Base-by-base conservation (phyloP, 495 filamentous ascomycete species). In the Penicillium riverlandense region DNA sequence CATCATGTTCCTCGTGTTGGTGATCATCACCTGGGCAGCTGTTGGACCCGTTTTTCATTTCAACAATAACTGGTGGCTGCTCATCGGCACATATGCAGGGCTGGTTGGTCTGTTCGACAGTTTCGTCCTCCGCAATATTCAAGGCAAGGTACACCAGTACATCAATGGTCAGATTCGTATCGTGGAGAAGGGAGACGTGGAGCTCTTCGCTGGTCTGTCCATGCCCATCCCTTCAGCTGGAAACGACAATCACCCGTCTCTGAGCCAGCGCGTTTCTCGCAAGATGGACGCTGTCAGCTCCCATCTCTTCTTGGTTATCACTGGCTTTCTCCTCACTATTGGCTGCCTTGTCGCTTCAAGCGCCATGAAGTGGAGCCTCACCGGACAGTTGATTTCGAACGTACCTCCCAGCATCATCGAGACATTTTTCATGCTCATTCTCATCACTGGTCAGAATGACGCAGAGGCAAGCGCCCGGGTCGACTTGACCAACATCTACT, bases 21-120 rank as follows among this genome's bases (percentile, higher is more conserved):
- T 66, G 3, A 46, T 58, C 29, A 46, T 58, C 34, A 44, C 52
- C 16, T 70, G 66, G 66, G 37, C 55, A 22, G 45, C 50, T 16
- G 50, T 62, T 33, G 64, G 64, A 0, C 54, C 58, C 1, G 29
- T 57, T 28, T 50, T 66, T n/a, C 16, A 58, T 1, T 66, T 57
- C 44, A 53, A 55, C 42, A 50, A 55, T 37, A 64, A 55, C 50
- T 70, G 67, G 67, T 66, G 59, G 61, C 50, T 70, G 0, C 52
- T 68, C 34, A 67, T 67, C 47, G 67, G 67, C 12, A 70, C 65
- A 4, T 70, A 65, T 46, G 63, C 67, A 0, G 67, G 67, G 4
- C 53, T 70, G 8, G 50, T 68, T 31, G 63, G 67, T 9, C 54
- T 68, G 40, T 51, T 65, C 14, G 63, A 68, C 43, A 59, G 61